Conservation (phyloP, 441 rosid genomes). For the Brassica balearica region DNA sequence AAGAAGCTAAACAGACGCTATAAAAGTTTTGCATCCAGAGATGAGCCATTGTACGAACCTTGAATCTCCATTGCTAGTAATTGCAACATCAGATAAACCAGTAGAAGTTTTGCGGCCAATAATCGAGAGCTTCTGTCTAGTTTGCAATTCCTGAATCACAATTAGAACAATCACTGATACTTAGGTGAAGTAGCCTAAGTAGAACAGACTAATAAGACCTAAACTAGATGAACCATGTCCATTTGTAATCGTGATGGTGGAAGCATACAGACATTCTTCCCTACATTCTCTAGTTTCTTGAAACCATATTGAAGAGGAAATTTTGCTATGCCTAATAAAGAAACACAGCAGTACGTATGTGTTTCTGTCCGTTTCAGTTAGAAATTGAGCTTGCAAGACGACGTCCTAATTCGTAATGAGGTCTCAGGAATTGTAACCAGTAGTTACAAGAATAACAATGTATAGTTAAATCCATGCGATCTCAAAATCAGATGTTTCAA, state of each 20-base stretch:
- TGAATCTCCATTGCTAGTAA: constrained; percentile 58
- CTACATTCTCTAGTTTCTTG: neutral
- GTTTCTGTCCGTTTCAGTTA: no score
- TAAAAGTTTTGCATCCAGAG: constrained; percentile 21
- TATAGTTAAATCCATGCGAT: neutral
- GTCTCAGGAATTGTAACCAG: constrained; percentile 6
- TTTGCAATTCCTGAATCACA: constrained; percentile 64
- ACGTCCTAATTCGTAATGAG: neutral
- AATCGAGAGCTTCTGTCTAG: constrained; percentile 57
- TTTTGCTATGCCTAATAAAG: neutral
- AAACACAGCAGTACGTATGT: neutral
- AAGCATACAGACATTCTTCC: neutral
- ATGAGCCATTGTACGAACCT: constrained; percentile 54
- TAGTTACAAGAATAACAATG: neutral
- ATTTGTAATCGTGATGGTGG: constrained; percentile 6
- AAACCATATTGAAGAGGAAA: no score
- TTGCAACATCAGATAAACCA: constrained; percentile 80
- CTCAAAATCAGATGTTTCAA: constrained; percentile 11
- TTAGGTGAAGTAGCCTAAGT: constrained; percentile 12
- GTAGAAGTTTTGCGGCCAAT: constrained; percentile 56
- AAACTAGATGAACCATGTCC: neutral
- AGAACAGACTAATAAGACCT: neutral
- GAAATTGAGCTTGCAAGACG: no score
- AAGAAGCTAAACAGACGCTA: constrained; percentile 28
- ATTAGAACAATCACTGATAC: constrained; percentile 22